phyloP scores from a whole-genome alignment of 768 basidiomycete genomes.

The Auricularia sp. region DNA sequence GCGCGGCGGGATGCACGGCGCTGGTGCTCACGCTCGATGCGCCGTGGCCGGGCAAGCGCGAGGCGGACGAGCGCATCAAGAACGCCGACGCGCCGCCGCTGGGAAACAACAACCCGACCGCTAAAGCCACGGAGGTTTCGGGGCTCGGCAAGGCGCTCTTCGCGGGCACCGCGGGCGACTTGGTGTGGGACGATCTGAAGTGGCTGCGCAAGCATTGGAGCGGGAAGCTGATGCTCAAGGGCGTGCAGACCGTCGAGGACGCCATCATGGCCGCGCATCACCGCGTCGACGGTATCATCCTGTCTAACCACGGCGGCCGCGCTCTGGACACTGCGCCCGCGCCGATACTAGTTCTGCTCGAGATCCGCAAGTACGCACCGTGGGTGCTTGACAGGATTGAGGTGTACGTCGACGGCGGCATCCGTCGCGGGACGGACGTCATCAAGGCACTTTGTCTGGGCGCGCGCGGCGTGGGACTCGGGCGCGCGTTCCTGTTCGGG shows the following conservation, averaged over 20 bases:
- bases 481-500: constrained; percentile 74
- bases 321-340: constrained; percentile 19
- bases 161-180: constrained; percentile 45
- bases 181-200: constrained; percentile 56
- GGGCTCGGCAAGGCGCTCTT: constrained; percentile 7
- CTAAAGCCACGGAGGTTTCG: constrained; percentile 11
- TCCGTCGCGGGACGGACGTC: constrained; percentile 76
- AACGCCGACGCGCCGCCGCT: constrained; percentile 2
- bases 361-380: constrained; percentile 59
- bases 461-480: constrained; percentile 77
- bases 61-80: constrained; percentile 41
- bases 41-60: constrained; percentile 70
- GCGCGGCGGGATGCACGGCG: constrained; percentile 68
- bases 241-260: constrained; percentile 49
- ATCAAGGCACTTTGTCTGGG: constrained; percentile 86
- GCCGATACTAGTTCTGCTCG: constrained; percentile 52
- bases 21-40: constrained; percentile 91
- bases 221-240: constrained; percentile 35
- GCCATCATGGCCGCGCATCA: constrained; percentile 74
- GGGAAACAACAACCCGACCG: constrained; percentile 8
- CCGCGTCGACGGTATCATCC: constrained; percentile 77
- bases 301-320: constrained; percentile 85
- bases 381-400: constrained; percentile 64
- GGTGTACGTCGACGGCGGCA: constrained; percentile 85
- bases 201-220: constrained; percentile 32